Evolutionary conservation across 129 eudicot genomes (phyloP).

Genomic region (Helianthus annuus): DNA sequence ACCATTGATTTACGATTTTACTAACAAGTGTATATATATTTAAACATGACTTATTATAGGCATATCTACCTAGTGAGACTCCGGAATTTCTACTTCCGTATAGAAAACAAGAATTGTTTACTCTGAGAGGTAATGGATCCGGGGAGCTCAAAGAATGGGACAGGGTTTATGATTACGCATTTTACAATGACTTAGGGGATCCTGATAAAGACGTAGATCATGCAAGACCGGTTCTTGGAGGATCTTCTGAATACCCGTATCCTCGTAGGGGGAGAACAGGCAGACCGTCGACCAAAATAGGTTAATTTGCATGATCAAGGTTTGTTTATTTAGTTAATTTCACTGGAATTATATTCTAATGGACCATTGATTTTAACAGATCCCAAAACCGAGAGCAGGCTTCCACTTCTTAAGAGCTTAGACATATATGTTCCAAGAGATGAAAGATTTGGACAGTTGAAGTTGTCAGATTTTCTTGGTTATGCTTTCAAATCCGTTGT

Average conservation of each 20-base stretch:
- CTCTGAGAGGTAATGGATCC: constrained; percentile 38
- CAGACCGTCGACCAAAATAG: constrained; percentile 49
- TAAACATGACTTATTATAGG: constrained; percentile 19
- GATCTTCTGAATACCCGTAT: constrained; percentile 44
- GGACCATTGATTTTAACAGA: constrained; percentile 35
- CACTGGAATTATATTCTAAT: not conserved
- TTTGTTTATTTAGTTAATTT: not conserved
- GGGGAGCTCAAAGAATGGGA: constrained; percentile 45
- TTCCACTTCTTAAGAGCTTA: constrained; percentile 39
- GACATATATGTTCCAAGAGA: constrained; percentile 67
- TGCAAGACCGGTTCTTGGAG: constrained; percentile 51
- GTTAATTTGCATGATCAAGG: constrained; percentile 21
- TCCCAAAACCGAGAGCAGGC: constrained; percentile 56
- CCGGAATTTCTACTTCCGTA: constrained; percentile 28
- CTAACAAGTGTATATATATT: not conserved
- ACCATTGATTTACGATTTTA: not conserved
- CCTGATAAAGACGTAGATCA: constrained; percentile 33
- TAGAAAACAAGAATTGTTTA: constrained; percentile 34
- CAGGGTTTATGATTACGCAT: constrained; percentile 55
- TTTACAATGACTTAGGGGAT: constrained; percentile 57
- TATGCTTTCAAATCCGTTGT: constrained; percentile 40
- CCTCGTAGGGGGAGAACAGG: constrained; percentile 71
- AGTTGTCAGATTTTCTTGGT: constrained; percentile 53
- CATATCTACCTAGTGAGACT: constrained; percentile 43
- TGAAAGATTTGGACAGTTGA: constrained; percentile 52